Evolutionary conservation across 805 yeast species (phyloP).

Genomic region (Saturnispora galanensis): DNA sequence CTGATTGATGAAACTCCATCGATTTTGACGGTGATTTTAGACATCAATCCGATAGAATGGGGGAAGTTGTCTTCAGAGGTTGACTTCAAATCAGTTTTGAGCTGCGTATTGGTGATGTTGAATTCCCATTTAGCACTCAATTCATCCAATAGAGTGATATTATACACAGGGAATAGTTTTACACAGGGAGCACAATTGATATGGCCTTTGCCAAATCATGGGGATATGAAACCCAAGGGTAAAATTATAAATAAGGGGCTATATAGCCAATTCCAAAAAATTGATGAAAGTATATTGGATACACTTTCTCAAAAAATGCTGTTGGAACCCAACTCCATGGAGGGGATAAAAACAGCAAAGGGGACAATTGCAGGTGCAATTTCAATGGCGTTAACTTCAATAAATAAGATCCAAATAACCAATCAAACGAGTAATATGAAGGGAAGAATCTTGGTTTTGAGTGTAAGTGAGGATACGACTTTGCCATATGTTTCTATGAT

Average conservation of each 20-base stretch:
- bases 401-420: slow-evolving; percentile 52
- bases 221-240: slow-evolving; percentile 3
- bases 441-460: slow-evolving; percentile 55
- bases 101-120: slow-evolving; percentile 61
- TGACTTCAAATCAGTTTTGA: slow-evolving; percentile 49
- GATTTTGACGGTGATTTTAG: slow-evolving; percentile 66
- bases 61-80: slow-evolving; percentile 27
- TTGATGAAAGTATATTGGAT: slow-evolving; percentile 63
- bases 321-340: slow-evolving; percentile 37
- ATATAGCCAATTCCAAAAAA: slow-evolving; percentile 75
- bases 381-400: slow-evolving; percentile 70
- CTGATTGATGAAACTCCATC: slow-evolving; percentile 65
- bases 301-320: slow-evolving; percentile 20
- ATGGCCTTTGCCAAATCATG: slow-evolving; percentile 40
- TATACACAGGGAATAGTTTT: slow-evolving; percentile 61
- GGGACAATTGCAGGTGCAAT: slow-evolving; percentile 67
- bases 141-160: slow-evolving; percentile 74
- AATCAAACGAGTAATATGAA: slow-evolving; percentile 40
- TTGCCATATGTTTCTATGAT: slow-evolving; percentile 84
- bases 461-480: slow-evolving; percentile 64
- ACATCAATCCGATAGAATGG: slow-evolving; percentile 70
- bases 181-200: slow-evolving; percentile 52
- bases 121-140: slow-evolving; percentile 85
- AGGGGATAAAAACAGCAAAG: slow-evolving; percentile 27
- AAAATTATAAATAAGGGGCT: slow-evolving; percentile 46